Evolutionary conservation across 192 early-diverging fungal genomes (phyloP).

Genomic region (Chytriomyces sp.): DNA sequence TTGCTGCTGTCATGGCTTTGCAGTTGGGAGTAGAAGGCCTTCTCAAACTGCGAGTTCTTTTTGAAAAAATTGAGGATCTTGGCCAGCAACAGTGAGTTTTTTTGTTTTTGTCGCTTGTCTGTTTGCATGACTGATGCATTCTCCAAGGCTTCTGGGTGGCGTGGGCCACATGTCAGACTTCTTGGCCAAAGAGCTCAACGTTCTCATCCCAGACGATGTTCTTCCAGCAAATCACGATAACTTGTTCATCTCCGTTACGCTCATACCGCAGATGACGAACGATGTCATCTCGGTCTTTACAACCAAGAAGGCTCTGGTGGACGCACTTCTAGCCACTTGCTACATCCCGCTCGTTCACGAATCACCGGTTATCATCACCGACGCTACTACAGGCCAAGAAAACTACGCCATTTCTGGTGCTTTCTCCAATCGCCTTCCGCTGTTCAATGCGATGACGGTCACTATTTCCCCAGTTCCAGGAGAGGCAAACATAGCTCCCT

Average conservation of each 20-base stretch:
- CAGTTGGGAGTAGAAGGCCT: conserved; percentile 7
- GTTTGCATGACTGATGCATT: background rate
- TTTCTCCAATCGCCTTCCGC: conserved; percentile 24
- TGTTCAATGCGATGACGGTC: conserved; percentile 26
- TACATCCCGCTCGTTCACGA: conserved; percentile 37
- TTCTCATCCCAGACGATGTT: conserved; percentile 13
- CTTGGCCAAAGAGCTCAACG: background rate
- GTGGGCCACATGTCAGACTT: conserved; percentile 11
- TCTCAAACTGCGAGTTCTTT: background rate
- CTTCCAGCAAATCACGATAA: background rate
- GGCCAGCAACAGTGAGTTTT: conserved; percentile 10
- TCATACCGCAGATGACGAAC: conserved; percentile 1
- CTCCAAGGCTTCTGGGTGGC: background rate
- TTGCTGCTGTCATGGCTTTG: conserved; percentile 36
- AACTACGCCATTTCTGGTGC: conserved; percentile 13
- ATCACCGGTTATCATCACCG: background rate
- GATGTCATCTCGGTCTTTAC: conserved; percentile 3
- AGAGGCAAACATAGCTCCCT: conserved; percentile 27
- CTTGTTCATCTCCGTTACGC: conserved; percentile 25
- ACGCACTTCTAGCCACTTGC: conserved; percentile 26
- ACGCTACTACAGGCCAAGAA: background rate
- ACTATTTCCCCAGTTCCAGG: conserved; percentile 27
- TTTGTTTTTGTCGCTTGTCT: background rate
- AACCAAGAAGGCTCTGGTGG: conserved; percentile 7
- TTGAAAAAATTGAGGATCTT: conserved; percentile 6